These are phyloP conservation scores for Puccinia horiana DNA, from an alignment of 1,284 basidiomycete species.

Conservation along the genomic window DNA sequence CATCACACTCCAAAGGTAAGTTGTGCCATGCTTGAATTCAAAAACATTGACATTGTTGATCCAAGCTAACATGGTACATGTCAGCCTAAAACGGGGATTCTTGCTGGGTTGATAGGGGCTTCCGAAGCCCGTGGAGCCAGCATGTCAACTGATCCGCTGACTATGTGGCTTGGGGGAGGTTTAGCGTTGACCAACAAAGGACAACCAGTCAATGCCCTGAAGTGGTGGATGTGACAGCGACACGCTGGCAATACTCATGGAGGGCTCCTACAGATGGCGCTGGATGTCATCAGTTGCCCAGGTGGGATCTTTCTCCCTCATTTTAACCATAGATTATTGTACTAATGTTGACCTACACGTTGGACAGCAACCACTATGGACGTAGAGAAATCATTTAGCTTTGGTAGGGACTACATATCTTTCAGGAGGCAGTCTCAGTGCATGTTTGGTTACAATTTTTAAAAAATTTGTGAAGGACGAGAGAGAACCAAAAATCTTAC, in stretches of 20 bases:
- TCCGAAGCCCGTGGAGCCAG: neutral
- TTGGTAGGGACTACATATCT: neutral
- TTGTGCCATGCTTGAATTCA: too few relatives aligned
- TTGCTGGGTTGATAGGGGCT: neutral
- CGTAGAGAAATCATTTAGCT: neutral
- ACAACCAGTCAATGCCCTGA: neutral
- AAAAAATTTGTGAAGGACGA: too few relatives aligned
- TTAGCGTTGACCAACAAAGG: too few relatives aligned
- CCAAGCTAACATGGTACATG: too few relatives aligned
- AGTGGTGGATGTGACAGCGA: neutral
- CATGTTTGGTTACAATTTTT: too few relatives aligned
- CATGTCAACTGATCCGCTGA: neutral
- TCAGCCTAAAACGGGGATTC: neutral
- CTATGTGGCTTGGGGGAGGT: too few relatives aligned
- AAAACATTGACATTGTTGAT: too few relatives aligned
- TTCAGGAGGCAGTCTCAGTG: too few relatives aligned
- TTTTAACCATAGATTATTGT: neutral
- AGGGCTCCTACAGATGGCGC: too few relatives aligned
- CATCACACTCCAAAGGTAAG: neutral
- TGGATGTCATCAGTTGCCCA: neutral
- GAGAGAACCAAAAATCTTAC: too few relatives aligned
- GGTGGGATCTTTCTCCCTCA: neutral
- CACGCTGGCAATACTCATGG: neutral
- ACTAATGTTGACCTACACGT: neutral
- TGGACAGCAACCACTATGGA: neutral